Percentiles rank a stretch among this genome's conserved stretches.
phyloP scores from a whole-genome alignment of 345 rosid genomes.

The Ricinus communis region DNA sequence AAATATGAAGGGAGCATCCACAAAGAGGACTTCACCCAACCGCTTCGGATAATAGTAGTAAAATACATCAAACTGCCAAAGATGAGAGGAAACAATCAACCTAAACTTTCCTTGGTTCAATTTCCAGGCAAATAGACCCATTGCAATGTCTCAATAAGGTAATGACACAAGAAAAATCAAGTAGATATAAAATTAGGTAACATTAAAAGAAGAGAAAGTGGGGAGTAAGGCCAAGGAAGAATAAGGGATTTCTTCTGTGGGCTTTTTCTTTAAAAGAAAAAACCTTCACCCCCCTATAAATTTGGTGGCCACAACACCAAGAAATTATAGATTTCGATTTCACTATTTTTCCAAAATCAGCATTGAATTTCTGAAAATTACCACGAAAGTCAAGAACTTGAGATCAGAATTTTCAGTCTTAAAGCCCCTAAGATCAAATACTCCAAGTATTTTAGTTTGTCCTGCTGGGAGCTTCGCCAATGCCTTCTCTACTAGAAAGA shows the following conservation, averaged over 20 bases:
- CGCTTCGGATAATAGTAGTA: slow-evolving; percentile 90
- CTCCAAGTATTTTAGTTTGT: slow-evolving; percentile 67
- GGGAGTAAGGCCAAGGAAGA: too few relatives aligned
- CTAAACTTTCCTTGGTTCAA: neutral
- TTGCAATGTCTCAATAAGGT: neutral
- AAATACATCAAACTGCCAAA: slow-evolving; percentile 78
- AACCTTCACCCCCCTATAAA: neutral
- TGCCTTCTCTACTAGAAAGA: slow-evolving; percentile 73
- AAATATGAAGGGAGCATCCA: slow-evolving; percentile 87
- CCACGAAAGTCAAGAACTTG: slow-evolving; percentile 73
- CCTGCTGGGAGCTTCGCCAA: slow-evolving; percentile 68
- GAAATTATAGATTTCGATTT: neutral
- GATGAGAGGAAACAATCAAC: slow-evolving; percentile 6
- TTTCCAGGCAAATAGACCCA: neutral
- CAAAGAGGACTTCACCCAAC: slow-evolving; percentile 78
- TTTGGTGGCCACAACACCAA: slow-evolving; percentile 9
- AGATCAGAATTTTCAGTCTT: slow-evolving; percentile 68
- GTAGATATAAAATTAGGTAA: neutral
- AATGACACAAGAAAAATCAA: neutral
- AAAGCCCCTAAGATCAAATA: slow-evolving; percentile 78
- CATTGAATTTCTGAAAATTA: slow-evolving; percentile 26
- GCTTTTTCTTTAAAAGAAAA: neutral
- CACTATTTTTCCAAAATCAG: slow-evolving; percentile 1
- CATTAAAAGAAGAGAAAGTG: neutral
- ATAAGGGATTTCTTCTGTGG: neutral